A percentile compares a stretch with the other conserved stretches of the same genome.
These are phyloP conservation scores for Achaetomium macrosporum DNA, from an alignment of 2,329 filamentous ascomycete species.

Conservation along the genomic window DNA sequence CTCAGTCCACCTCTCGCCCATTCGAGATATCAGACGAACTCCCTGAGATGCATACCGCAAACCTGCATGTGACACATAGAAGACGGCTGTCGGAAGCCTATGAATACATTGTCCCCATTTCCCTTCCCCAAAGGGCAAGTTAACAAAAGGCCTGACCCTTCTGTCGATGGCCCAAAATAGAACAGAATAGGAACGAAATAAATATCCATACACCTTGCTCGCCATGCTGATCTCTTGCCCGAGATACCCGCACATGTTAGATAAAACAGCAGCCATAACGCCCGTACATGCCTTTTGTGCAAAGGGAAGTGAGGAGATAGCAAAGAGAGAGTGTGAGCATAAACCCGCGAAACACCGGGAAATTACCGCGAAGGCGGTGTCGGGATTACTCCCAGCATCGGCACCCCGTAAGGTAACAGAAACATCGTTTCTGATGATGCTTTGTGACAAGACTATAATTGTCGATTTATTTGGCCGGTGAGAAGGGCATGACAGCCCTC, in stretches of 20 bases:
- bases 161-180: not conserved
- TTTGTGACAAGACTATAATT: not conserved
- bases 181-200: not conserved
- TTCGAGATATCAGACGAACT: too few species aligned
- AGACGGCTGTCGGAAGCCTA: not conserved
- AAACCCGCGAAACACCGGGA: not conserved
- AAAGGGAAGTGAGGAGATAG: not conserved
- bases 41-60: not conserved
- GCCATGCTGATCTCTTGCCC: constrained; percentile 15
- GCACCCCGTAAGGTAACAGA: too few species aligned
- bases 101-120: constrained; percentile 3
- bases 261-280: constrained; percentile 17
- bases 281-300: constrained; percentile 26
- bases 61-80: not conserved
- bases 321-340: not conserved
- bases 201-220: constrained; percentile 13
- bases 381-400: too few species aligned
- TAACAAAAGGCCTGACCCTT: not conserved
- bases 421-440: too few species aligned
- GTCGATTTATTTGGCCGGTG: too few species aligned
- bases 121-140: too few species aligned
- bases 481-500: too few species aligned
- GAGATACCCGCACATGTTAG: constrained; percentile 7
- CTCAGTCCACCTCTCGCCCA: too few species aligned
- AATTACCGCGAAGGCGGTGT: not conserved